phyloP scores from a whole-genome alignment of 1,139 yeast genomes.

The Candida sp. region DNA sequence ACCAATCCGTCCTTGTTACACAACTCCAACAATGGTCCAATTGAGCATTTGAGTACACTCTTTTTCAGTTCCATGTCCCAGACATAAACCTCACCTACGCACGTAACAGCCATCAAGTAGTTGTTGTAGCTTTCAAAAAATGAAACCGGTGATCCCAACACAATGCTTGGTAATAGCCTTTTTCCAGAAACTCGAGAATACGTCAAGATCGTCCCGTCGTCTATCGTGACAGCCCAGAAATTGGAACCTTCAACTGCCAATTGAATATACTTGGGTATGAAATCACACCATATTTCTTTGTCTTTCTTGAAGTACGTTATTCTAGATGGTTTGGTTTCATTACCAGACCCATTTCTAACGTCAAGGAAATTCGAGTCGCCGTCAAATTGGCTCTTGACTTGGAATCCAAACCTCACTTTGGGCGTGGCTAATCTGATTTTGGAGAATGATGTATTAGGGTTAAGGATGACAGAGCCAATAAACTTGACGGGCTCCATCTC shows the following conservation, averaged over 20 bases:
- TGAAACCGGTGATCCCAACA: conserved; percentile 57
- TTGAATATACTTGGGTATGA: conserved; percentile 52
- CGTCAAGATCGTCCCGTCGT: conserved; percentile 54
- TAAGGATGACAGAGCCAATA: conserved; percentile 76
- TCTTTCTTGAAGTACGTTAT: conserved; percentile 46
- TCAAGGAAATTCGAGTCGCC: conserved; percentile 35
- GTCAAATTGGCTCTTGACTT: conserved; percentile 34
- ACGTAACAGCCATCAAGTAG: conserved; percentile 73
- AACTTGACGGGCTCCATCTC: conserved; percentile 69
- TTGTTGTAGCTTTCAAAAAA: conserved; percentile 55
- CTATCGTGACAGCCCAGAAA: conserved; percentile 56
- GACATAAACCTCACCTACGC: conserved; percentile 79
- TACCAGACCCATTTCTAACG: conserved; percentile 57
- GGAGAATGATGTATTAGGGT: conserved; percentile 83
- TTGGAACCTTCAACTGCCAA: conserved; percentile 44
- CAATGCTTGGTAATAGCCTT: conserved; percentile 52
- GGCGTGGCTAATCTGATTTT: conserved; percentile 85
- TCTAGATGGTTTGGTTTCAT: conserved; percentile 57
- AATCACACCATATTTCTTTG: conserved; percentile 57
- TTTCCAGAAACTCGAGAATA: conserved; percentile 54
- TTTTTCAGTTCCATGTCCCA: conserved; percentile 68
- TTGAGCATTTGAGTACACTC: conserved; percentile 54
- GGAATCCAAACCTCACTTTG: conserved; percentile 63
- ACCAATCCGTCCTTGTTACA: conserved; percentile 64
- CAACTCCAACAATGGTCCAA: conserved; percentile 65